These are phyloP conservation scores for Suillus occidentalis DNA, from an alignment of 768 basidiomycete species.

Conservation along the genomic window DNA sequence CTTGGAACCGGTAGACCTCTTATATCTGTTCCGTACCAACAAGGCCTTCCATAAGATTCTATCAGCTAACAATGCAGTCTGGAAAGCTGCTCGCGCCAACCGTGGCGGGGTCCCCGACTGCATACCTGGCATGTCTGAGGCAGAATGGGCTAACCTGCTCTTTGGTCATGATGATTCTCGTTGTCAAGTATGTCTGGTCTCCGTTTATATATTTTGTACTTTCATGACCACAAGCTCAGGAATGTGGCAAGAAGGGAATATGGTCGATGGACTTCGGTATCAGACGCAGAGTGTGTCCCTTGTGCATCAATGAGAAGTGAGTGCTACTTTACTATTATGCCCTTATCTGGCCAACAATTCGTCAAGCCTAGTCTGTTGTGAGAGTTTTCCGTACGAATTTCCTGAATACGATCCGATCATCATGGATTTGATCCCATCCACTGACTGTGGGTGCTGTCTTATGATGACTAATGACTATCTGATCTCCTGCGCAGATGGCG, in stretches of 20 bases:
- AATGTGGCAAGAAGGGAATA: slow-evolving; percentile 13
- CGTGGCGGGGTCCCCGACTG: slow-evolving; percentile 20
- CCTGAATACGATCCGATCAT: slow-evolving; percentile 26
- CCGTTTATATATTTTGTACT: neutral
- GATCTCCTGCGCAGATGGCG: slow-evolving; percentile 24
- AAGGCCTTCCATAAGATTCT: slow-evolving; percentile 28
- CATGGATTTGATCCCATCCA: slow-evolving; percentile 33
- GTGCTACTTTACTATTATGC: neutral
- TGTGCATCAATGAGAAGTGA: slow-evolving; percentile 17
- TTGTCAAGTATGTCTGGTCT: slow-evolving; percentile 18
- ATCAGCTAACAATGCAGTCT: slow-evolving; percentile 22
- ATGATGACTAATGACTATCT: neutral
- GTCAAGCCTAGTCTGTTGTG: slow-evolving; percentile 5
- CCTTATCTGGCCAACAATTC: slow-evolving; percentile 18
- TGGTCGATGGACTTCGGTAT: slow-evolving; percentile 19
- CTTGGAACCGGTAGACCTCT: slow-evolving; percentile 32
- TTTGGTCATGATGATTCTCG: slow-evolving; percentile 14
- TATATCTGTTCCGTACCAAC: slow-evolving; percentile 28
- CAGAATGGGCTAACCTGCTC: slow-evolving; percentile 26
- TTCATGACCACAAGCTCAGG: slow-evolving; percentile 8
- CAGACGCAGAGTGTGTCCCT: slow-evolving; percentile 15
- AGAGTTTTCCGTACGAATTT: slow-evolving; percentile 19
- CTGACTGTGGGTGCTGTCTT: slow-evolving; percentile 24
- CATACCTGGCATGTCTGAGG: slow-evolving; percentile 25
- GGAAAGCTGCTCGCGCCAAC: slow-evolving; percentile 19